Percentiles rank a stretch among this genome's conserved stretches.
Evolutionary conservation across 106 monocot species (phyloP).

Genomic region (Cymbidium sinense): DNA sequence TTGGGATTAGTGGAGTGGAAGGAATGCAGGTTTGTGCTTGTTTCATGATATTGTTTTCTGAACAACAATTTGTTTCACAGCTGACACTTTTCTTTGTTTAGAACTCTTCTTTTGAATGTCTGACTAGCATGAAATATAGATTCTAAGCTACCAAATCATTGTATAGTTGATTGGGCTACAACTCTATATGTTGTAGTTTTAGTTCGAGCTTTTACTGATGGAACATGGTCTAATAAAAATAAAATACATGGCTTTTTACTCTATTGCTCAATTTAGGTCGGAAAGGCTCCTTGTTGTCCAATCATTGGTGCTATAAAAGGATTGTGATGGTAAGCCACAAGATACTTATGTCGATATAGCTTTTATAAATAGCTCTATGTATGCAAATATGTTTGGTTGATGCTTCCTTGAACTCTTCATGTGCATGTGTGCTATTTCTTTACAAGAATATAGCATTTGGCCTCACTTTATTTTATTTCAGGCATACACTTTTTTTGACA

Average conservation of each 20-base stretch:
- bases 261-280: constrained; percentile 64
- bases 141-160: too few relatives aligned
- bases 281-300: constrained; percentile 64
- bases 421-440: constrained; percentile 85
- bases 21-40: too few relatives aligned
- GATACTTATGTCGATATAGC: not conserved
- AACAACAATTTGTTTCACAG: not conserved
- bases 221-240: not conserved
- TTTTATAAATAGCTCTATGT: not conserved
- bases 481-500: constrained; percentile 64
- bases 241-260: constrained; percentile 11
- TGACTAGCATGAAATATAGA: too few relatives aligned
- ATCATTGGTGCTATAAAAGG: constrained; percentile 77
- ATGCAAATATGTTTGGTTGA: not conserved
- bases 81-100: not conserved
- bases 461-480: constrained; percentile 58
- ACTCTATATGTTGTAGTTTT: not conserved
- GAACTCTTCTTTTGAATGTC: not conserved
- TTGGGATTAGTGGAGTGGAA: too few relatives aligned
- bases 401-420: too few relatives aligned
- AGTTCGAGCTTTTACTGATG: not conserved
- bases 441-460: constrained; percentile 85
- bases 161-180: too few relatives aligned
- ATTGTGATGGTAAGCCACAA: constrained; percentile 47
- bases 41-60: not conserved